A percentile compares a stretch with the other conserved stretches of the same genome.
Conservation (phyloP, 805 yeast species). For the Metschnikowia santaceciliae region DNA sequence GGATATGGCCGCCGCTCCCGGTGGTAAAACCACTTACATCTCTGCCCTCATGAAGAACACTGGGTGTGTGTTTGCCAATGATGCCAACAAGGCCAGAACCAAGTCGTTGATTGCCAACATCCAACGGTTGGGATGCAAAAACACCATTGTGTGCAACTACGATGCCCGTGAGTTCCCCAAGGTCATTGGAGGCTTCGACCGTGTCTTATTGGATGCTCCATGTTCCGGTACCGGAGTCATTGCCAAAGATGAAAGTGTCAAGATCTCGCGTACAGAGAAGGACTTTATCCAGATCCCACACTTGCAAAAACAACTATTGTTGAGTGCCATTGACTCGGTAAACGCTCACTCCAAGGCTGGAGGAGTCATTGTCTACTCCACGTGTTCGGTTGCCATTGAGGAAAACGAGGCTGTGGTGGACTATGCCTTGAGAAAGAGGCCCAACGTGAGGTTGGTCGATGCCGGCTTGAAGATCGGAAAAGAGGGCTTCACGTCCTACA, state of each 20-base stretch:
- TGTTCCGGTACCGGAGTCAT: constrained; percentile 99
- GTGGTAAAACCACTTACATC: constrained; percentile 95
- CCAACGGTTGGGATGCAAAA: constrained; percentile 94
- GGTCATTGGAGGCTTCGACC: constrained; percentile 96
- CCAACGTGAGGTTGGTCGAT: constrained; percentile 91
- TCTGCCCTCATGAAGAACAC: constrained; percentile 97
- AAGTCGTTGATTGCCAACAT: constrained; percentile 95
- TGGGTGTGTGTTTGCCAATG: constrained; percentile 96
- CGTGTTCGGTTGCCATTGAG: constrained; percentile 97
- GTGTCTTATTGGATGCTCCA: constrained; percentile 95
- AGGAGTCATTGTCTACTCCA: constrained; percentile 92
- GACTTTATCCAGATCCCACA: constrained; percentile 97
- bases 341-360: constrained; percentile 91
- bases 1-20: constrained; percentile 99
- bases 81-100: constrained; percentile 93
- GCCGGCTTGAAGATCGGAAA: constrained; percentile 91
- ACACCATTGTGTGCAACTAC: constrained; percentile 93
- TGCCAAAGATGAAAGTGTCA: constrained; percentile 93
- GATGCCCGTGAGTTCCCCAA: constrained; percentile 98
- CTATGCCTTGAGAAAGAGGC: constrained; percentile 92
- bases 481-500: constrained; percentile 87
- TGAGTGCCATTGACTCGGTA: constrained; percentile 96
- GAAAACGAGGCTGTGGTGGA: constrained; percentile 99
- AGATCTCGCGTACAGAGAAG: constrained; percentile 88
- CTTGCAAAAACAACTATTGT: constrained; percentile 85